A percentile compares a stretch with the other conserved stretches of the same genome.
Conservation (phyloP, 2,329 filamentous ascomycete genomes). For the Fonsecaea multimorphosa region DNA sequence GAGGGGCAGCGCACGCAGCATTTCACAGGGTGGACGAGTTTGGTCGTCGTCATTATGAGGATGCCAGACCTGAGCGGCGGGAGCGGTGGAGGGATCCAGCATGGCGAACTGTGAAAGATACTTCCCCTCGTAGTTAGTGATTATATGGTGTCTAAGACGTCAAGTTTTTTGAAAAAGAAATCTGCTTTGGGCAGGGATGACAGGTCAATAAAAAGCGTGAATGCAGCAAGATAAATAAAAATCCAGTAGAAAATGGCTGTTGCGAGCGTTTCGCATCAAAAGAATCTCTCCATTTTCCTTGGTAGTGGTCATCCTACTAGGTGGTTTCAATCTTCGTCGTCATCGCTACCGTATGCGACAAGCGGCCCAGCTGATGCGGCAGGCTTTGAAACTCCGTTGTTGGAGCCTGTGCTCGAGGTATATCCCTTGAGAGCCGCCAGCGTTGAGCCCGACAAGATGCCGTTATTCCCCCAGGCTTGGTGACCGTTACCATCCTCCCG, state of each 20-base stretch:
- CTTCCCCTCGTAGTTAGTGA: too few relatives aligned
- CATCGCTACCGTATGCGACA: conserved; percentile 89
- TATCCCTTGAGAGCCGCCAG: conserved; percentile 74
- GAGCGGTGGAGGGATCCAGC: conserved; percentile 15
- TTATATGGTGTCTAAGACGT: too few relatives aligned
- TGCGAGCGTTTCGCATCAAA: not conserved
- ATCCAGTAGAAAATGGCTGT: not conserved
- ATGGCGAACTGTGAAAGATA: conserved; percentile 18
- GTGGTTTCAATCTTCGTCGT: conserved; percentile 68
- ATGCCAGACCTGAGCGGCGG: conserved; percentile 72
- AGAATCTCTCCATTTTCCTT: too few relatives aligned
- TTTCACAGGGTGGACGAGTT: conserved; percentile 98
- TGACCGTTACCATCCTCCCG: conserved; percentile 39
- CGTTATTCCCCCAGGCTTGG: conserved; percentile 52
- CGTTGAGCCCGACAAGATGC: conserved; percentile 83
- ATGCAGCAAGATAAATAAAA: not conserved
- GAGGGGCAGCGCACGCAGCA: conserved; percentile 94
- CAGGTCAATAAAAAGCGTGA: not conserved
- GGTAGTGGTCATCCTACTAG: not conserved
- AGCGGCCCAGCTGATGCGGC: conserved; percentile 71
- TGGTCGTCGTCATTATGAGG: conserved; percentile 96
- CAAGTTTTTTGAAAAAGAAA: not conserved
- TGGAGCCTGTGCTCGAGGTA: conserved; percentile 53
- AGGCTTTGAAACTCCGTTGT: conserved; percentile 53
- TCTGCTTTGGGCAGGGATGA: not conserved